A percentile compares a stretch with the other conserved stretches of the same genome.
Conservation (phyloP, 108 stramenopile genomes). For the Cyclostephanos tholiformis region DNA sequence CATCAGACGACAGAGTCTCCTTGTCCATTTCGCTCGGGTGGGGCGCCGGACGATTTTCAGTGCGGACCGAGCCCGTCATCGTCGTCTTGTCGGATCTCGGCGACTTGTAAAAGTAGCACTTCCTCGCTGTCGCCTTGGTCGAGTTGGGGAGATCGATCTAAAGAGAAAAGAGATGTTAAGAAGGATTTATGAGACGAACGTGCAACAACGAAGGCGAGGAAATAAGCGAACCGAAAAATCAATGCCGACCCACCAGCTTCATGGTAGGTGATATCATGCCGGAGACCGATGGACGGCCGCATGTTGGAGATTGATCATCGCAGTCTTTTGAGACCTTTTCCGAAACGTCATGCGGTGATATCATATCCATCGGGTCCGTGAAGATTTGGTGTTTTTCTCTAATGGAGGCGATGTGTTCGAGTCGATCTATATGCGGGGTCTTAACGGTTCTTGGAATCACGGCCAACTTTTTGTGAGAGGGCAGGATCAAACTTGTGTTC, state of each 20-base stretch:
- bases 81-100: not conserved
- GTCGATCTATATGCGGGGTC: constrained; percentile 13
- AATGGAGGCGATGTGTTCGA: constrained; percentile 6
- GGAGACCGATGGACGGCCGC: not conserved
- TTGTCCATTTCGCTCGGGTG: not conserved
- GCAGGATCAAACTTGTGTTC: not conserved
- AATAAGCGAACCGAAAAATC: not conserved
- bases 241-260: not conserved
- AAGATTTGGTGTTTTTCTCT: constrained; percentile 9
- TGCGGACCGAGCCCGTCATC: not conserved
- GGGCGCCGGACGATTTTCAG: not conserved
- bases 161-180: too few relatives aligned
- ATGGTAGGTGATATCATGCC: not conserved
- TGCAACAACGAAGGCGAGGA: too few relatives aligned
- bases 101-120: constrained; percentile 20
- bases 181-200: not conserved
- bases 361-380: not conserved
- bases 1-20: not conserved
- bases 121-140: constrained; percentile 16
- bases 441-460: not conserved
- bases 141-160: constrained; percentile 8
- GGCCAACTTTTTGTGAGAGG: not conserved
- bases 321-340: not conserved
- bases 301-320: not conserved
- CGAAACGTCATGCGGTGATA: not conserved